A percentile compares a stretch with the other conserved stretches of the same genome.
phyloP scores from a whole-genome alignment of 768 basidiomycete genomes.

The Lentinula sp. region DNA sequence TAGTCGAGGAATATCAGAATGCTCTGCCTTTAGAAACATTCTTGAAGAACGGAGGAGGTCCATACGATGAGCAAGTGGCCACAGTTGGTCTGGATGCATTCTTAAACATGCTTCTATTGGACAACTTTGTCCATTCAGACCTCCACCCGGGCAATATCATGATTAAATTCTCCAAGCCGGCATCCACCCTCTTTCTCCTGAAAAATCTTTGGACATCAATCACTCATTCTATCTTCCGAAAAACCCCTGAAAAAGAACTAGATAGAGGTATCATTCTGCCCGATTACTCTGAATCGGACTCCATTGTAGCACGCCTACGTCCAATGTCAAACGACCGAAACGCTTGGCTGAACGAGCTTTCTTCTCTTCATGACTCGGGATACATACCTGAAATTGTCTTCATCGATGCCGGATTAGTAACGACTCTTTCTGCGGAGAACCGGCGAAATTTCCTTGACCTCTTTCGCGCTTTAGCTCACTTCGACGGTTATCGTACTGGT shows the following conservation, averaged over 20 bases:
- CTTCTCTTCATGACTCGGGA: conserved; percentile 54
- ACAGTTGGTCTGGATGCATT: conserved; percentile 94
- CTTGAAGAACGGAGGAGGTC: conserved; percentile 85
- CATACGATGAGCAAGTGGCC: conserved; percentile 84
- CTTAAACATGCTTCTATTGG: conserved; percentile 96
- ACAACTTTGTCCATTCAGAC: conserved; percentile 95
- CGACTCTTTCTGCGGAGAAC: conserved; percentile 76
- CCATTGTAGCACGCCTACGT: conserved; percentile 67
- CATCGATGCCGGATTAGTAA: conserved; percentile 94
- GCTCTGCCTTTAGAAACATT: conserved; percentile 87
- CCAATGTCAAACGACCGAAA: conserved; percentile 48
- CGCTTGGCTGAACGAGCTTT: conserved; percentile 69
- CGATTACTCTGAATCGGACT: conserved; percentile 46
- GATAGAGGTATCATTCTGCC: conserved; percentile 18
- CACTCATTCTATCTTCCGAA: conserved; percentile 27
- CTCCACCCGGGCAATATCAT: conserved; percentile 94
- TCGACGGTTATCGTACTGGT: conserved; percentile 94
- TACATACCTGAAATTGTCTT: conserved; percentile 94
- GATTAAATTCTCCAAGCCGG: conserved; percentile 92
- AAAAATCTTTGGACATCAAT: conserved; percentile 51
- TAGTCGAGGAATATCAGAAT: conserved; percentile 92
- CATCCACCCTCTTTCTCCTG: conserved; percentile 59
- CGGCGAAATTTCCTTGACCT: conserved; percentile 93
- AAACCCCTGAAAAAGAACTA: conserved; percentile 19
- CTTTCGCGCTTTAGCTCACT: conserved; percentile 92